Evolutionary conservation across 306 rosid species (phyloP).

Genomic region (Prosopis cineraria): DNA sequence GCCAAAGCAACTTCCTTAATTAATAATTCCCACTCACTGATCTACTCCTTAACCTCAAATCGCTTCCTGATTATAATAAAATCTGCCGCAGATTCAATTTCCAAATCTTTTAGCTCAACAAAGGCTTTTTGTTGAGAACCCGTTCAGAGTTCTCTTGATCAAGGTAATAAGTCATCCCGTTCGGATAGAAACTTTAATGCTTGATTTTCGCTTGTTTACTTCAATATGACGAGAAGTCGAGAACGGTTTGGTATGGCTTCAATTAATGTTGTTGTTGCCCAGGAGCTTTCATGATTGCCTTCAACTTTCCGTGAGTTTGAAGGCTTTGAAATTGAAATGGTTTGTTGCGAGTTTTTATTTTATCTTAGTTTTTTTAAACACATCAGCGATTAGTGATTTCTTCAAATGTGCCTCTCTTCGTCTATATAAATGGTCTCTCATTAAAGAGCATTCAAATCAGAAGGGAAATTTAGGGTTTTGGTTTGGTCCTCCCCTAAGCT

Average conservation of each 20-base stretch:
- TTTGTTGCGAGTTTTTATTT: not conserved
- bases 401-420: constrained; percentile 20
- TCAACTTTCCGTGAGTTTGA: constrained; percentile 61
- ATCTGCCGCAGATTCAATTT: not conserved
- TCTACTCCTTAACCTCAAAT: not conserved
- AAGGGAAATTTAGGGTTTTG: constrained; percentile 43
- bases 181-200: constrained; percentile 1
- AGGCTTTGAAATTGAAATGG: constrained; percentile 35
- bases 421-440: constrained; percentile 46
- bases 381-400: constrained; percentile 34
- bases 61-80: not conserved
- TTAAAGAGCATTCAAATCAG: constrained; percentile 40
- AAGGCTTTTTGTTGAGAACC: not conserved
- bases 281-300: constrained; percentile 49
- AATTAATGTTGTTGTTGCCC: constrained; percentile 45
- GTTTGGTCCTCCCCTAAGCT: constrained; percentile 37
- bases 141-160: not conserved
- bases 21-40: not conserved
- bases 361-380: not conserved
- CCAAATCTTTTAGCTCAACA: not conserved
- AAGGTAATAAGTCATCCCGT: constrained; percentile 7
- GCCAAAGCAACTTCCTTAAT: not conserved
- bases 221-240: not conserved
- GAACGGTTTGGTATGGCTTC: constrained; percentile 44
- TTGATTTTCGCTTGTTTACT: not conserved